Evolutionary conservation across 1,284 basidiomycete genomes (phyloP).

Genomic region (Ganoderma meredithae): DNA sequence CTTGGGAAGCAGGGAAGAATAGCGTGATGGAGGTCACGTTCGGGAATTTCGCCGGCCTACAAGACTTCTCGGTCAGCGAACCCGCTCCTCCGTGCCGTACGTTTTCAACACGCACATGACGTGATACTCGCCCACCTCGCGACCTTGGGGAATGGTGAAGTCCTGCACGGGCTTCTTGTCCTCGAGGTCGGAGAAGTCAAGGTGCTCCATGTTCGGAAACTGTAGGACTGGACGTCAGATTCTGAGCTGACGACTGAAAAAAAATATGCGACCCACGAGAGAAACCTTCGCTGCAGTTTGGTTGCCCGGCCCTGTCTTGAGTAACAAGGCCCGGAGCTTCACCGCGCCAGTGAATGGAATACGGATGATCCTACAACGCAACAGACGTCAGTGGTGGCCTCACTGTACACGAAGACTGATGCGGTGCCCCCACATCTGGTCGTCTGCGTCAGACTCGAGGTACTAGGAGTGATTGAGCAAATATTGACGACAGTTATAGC

Average conservation of each 20-base stretch:
- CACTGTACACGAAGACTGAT: background rate
- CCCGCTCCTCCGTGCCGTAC: no score
- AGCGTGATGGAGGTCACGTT: constrained; percentile 76
- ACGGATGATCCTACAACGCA: constrained; percentile 68
- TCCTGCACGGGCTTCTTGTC: constrained; percentile 72
- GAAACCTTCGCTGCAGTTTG: constrained; percentile 73
- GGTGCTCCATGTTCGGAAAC: constrained; percentile 73
- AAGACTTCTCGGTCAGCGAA: background rate
- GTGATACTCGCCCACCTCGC: constrained; percentile 84
- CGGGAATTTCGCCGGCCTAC: constrained; percentile 75
- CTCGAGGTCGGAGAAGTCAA: constrained; percentile 80
- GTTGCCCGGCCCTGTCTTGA: constrained; percentile 77
- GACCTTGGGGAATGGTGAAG: constrained; percentile 67
- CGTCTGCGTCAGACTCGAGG: constrained; percentile 83
- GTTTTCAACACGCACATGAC: constrained; percentile 45
- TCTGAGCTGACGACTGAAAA: background rate
- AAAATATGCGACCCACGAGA: constrained; percentile 54
- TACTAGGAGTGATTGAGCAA: no score
- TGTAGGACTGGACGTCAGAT: constrained; percentile 37
- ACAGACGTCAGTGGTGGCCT: background rate
- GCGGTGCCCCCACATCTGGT: constrained; percentile 67
- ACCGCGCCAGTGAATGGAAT: constrained; percentile 84
- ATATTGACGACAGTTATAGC: no score
- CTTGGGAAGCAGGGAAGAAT: constrained; percentile 78
- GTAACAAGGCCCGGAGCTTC: constrained; percentile 73